Evolutionary conservation across 2,329 filamentous ascomycete genomes (phyloP), one percentile per base, ranked within the genome.

Genomic region (Cordyceps tenuipes): DNA sequence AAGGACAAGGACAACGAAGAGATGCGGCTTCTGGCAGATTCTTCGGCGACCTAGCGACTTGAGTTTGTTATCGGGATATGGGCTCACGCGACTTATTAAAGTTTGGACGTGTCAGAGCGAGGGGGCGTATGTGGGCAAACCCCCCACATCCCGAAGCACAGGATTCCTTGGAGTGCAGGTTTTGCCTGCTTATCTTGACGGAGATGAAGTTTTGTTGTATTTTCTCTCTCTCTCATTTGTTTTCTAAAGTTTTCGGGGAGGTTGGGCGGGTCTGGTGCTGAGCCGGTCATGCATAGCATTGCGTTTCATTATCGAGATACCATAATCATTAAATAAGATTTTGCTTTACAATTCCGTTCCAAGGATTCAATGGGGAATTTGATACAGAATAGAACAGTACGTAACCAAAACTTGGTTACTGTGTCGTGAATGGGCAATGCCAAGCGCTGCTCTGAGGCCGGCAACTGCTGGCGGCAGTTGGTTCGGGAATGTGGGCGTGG

Each of bases 81-180:
- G 17, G 29, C 54, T 29, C 29, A 29, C 7, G 7, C 29, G 9
- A 43, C 12, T 19, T 41, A 15, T 47, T 47, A 36, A 26, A 55
- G 53, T 55, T 55, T 57, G 44, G 34, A 57, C 44, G 54, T 44
- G 54, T 49, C 54, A 21, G 44, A 49, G 13, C 43, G 13, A 49
- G 8, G 46, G 19, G 15, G 44, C 12, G 3, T 2, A 57, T 57
- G 54, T 49, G 54, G 54, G 54, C 34, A 54, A 54, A 29, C 13
- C 21, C 41, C 54, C 54, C 54, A 57, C 54, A 57, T 57, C 44
- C 54, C 54, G 54, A 49, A 41, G 29, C 17, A 17, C 21, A n/a
- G 15, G 8, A 17, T 49, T 49, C 6, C 9, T 17, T 6, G 15
- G 13, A 17, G 5, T 1, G 43, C 6, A 47, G 7, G 44, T 26